Evolutionary conservation across 2,329 filamentous ascomycete genomes (phyloP).

Genomic region (Fulvia fulva): DNA sequence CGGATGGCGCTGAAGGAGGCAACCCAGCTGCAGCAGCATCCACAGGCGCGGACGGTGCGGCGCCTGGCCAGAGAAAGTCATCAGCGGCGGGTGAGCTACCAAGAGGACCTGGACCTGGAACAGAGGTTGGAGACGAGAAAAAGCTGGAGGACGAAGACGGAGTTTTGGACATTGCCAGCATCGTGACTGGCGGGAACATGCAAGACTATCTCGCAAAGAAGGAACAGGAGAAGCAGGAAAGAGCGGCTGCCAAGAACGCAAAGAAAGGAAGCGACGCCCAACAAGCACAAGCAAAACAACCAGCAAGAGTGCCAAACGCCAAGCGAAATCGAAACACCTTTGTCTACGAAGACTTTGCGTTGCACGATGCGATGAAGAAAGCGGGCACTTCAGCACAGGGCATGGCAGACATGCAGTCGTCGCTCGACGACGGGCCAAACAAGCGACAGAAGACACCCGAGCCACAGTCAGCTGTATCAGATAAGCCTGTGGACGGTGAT

Average conservation of each 20-base stretch:
- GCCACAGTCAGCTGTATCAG: slow-evolving; percentile 29
- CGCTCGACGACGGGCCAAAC: slow-evolving; percentile 46
- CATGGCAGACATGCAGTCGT: slow-evolving; percentile 50
- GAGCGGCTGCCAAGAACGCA: slow-evolving; percentile 48
- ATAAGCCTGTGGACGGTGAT: slow-evolving; percentile 34
- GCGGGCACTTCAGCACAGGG: slow-evolving; percentile 45
- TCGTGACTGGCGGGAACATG: slow-evolving; percentile 71
- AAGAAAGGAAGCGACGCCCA: slow-evolving; percentile 54
- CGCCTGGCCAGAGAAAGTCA: slow-evolving; percentile 39
- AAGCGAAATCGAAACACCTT: slow-evolving; percentile 68
- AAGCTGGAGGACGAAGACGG: slow-evolving; percentile 62
- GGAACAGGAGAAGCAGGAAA: slow-evolving; percentile 72
- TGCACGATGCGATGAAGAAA: slow-evolving; percentile 52
- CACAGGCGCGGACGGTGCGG: slow-evolving; percentile 49
- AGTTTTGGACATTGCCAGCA: slow-evolving; percentile 77
- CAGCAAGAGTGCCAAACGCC: slow-evolving; percentile 63
- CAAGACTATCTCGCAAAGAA: slow-evolving; percentile 79
- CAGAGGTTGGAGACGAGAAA: slow-evolving; percentile 51
- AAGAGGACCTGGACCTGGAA: slow-evolving; percentile 52
- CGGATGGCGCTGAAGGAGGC: slow-evolving; percentile 37
- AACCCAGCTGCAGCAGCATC: slow-evolving; percentile 54
- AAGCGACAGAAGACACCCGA: slow-evolving; percentile 39
- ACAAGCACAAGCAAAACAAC: slow-evolving; percentile 51
- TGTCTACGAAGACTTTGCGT: slow-evolving; percentile 65
- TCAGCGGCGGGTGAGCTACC: slow-evolving; percentile 44